Conservation (phyloP, 805 yeast species). For the Wilhelminamyces savonicus region DNA sequence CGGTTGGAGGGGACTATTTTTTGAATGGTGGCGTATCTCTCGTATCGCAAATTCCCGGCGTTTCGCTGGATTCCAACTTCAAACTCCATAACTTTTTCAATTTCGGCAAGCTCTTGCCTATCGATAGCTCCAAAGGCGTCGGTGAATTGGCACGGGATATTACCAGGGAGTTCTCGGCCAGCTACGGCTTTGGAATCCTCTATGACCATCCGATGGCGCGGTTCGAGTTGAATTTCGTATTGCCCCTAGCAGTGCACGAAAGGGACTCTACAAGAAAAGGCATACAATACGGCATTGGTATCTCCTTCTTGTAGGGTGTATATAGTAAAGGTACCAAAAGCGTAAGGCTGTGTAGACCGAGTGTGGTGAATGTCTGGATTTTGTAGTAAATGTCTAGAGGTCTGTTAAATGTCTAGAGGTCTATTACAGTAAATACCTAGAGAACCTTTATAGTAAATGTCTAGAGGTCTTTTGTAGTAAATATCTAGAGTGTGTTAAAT, state of each 20-base stretch:
- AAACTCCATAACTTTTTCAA: constrained; percentile 44
- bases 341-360: not conserved
- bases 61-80: constrained; percentile 38
- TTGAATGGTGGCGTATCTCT: constrained; percentile 40
- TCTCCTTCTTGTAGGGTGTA: constrained; percentile 53
- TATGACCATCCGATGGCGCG: constrained; percentile 54
- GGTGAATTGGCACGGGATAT: constrained; percentile 3
- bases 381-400: not conserved
- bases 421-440: too few species aligned
- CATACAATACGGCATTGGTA: constrained; percentile 53
- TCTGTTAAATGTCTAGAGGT: too few species aligned
- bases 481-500: too few species aligned
- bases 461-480: too few species aligned
- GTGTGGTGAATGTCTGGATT: not conserved
- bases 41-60: constrained; percentile 37
- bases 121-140: constrained; percentile 1
- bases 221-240: constrained; percentile 49
- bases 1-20: constrained; percentile 49
- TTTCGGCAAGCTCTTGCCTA: constrained; percentile 37
- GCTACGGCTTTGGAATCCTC: constrained; percentile 44
- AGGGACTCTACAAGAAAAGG: constrained; percentile 47
- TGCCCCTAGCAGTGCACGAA: constrained; percentile 41
- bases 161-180: constrained; percentile 21
- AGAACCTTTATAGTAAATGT: too few species aligned
- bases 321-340: not conserved